Percentiles rank a stretch among this genome's conserved stretches.
These are phyloP conservation scores for Nicotiana sylvestris DNA, from an alignment of 257 asterid genomes.

Conservation along the genomic window DNA sequence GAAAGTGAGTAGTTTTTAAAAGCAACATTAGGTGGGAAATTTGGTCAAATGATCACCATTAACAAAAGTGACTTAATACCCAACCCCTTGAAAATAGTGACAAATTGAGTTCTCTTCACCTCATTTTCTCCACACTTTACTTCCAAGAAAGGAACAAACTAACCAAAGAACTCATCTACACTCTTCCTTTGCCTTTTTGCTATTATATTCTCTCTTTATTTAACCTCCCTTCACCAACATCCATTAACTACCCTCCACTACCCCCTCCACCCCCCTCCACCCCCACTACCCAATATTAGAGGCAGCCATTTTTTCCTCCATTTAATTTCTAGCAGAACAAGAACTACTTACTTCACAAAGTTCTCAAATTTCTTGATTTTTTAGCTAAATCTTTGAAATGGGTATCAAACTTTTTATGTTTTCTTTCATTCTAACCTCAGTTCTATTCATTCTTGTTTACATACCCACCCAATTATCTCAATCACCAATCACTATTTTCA, in stretches of 20 bases:
- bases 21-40: not conserved
- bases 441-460: slow-evolving; percentile 49
- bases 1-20: not conserved
- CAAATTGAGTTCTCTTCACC: slow-evolving; percentile 22
- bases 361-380: not conserved
- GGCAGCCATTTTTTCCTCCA: not conserved
- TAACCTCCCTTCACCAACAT: not conserved
- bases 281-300: not conserved
- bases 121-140: slow-evolving; percentile 29
- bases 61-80: slow-evolving; percentile 3
- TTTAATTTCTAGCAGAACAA: not conserved
- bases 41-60: not conserved
- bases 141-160: slow-evolving; percentile 52
- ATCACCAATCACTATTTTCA: slow-evolving; percentile 45
- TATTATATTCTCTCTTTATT: not conserved
- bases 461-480: slow-evolving; percentile 36
- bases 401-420: slow-evolving; percentile 43
- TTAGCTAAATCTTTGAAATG: slow-evolving; percentile 27
- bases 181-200: slow-evolving; percentile 24
- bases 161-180: slow-evolving; percentile 31
- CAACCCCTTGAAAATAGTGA: slow-evolving; percentile 16
- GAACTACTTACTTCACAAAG: not conserved
- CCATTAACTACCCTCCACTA: slow-evolving; percentile 10
- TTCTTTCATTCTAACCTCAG: slow-evolving; percentile 46
- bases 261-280: not conserved